Conservation (phyloP, 2,329 filamentous ascomycete species). For the Thermoascus crustaceus region DNA sequence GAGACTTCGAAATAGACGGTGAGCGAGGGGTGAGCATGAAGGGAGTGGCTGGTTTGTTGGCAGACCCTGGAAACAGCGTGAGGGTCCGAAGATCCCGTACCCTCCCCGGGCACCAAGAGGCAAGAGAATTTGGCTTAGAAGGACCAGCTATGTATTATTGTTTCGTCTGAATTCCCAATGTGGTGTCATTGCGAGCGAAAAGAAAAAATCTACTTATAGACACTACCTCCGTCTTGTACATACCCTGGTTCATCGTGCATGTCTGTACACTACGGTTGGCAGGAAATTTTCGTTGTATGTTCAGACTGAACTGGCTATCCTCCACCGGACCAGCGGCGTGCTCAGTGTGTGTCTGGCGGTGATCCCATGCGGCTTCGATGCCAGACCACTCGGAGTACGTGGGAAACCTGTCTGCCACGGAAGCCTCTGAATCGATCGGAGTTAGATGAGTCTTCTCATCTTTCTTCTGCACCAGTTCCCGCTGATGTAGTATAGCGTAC, state of each 20-base stretch:
- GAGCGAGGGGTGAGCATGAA: slow-evolving; percentile 19
- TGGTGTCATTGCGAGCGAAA: slow-evolving; percentile 36
- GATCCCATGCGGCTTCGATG: no score
- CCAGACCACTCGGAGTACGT: no score
- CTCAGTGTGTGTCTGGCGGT: no score
- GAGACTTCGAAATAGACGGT: slow-evolving; percentile 27
- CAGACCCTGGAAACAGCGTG: slow-evolving; percentile 6
- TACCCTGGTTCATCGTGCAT: slow-evolving; percentile 31
- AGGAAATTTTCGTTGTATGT: slow-evolving; percentile 13
- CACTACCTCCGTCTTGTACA: slow-evolving; percentile 34
- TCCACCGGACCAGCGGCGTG: no score
- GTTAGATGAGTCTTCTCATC: background rate
- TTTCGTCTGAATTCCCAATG: slow-evolving; percentile 33
- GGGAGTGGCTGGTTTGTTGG: slow-evolving; percentile 22
- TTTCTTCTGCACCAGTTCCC: background rate
- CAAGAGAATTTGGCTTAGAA: slow-evolving; percentile 19
- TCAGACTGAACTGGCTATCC: background rate
- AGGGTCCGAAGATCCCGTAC: slow-evolving; percentile 21
- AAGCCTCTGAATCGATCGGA: no score
- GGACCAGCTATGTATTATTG: slow-evolving; percentile 35
- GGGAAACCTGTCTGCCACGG: no score
- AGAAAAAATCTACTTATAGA: slow-evolving; percentile 33
- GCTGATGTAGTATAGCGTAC: slow-evolving; percentile 1
- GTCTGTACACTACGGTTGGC: slow-evolving; percentile 33
- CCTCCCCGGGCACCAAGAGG: slow-evolving; percentile 25